Base-by-base conservation (phyloP, 2,329 filamentous ascomycete species). In the Fusarium palustre region DNA sequence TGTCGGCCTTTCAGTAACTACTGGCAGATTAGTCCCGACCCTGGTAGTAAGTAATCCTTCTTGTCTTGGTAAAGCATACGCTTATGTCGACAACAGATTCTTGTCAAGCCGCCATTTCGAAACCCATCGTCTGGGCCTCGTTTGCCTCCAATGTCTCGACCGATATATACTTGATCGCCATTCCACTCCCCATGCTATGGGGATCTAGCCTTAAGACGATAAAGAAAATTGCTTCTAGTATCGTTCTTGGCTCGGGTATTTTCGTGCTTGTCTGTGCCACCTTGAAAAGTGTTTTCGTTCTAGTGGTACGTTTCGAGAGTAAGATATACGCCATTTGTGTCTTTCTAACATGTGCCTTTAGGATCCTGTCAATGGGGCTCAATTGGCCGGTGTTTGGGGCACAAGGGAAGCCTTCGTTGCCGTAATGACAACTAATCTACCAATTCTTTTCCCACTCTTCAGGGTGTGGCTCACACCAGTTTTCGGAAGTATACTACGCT, bases 11-110 rank as follows among this genome's bases (percentile, higher is more conserved):
- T 88, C 42, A 64, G 78, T 22, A 81, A 81, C 31, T 85, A 87
- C 65, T 89, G 86, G 86, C 86, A 88, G 72, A 86, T 89, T n/a
- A 79, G 82, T 43, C 87, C 87, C 0, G 75, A 88, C 38, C 86
- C 86, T 7, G 86, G 86, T 5, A 83, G 84, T 86, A 72, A 69
- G 83, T 79, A 16, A 42, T 16, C 10, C 22, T 4, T 9, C 2
- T 10, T 6, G 2, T 16, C 1, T 18, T 13, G 15, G 5, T 8
- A 2, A 6, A 12, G 3, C n/a, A 22, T 15, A 12, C 15, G 11
- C 53, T 59, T 56, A 58, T 60, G 33, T 10, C 33, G 36, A 58
- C 20, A 50, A 30, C 50, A 82, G 82, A 83, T 61, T 73, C 76
- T 18, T 85, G 84, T 55, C 83, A 85, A 58, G 78, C 82, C 5